Evolutionary conservation across 768 basidiomycete species (phyloP).

Genomic region (Naganishia antarctica): DNA sequence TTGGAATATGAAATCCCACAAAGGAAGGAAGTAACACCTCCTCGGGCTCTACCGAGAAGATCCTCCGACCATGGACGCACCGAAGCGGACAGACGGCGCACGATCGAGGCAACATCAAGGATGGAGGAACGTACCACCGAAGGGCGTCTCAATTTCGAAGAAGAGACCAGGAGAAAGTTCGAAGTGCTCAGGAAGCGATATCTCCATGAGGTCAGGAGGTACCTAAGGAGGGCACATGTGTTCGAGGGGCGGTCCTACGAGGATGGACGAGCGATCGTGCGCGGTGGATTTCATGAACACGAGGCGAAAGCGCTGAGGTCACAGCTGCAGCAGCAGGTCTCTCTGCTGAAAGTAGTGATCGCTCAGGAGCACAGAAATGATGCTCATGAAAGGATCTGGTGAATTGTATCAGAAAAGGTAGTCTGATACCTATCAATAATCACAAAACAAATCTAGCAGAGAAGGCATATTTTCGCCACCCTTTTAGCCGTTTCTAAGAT

Average conservation of each 20-base stretch:
- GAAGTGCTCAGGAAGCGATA: background rate
- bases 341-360: background rate
- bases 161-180: background rate
- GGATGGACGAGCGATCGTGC: background rate
- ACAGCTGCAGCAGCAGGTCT: background rate
- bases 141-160: background rate
- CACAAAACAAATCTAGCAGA: too few species aligned
- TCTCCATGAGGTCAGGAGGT: background rate
- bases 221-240: background rate
- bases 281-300: background rate
- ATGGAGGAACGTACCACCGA: background rate
- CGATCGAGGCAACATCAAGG: too few species aligned
- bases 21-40: too few species aligned
- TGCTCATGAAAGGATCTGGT: background rate
- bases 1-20: background rate
- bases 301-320: background rate
- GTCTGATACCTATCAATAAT: too few species aligned
- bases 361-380: background rate
- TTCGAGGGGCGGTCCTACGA: background rate
- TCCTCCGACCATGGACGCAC: background rate
- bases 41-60: background rate
- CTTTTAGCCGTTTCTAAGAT: too few species aligned
- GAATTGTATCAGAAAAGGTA: too few species aligned
- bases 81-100: background rate
- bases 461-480: too few species aligned